Percentiles rank a stretch among this genome's conserved stretches.
Evolutionary conservation across 2,329 filamentous ascomycete species (phyloP).

Genomic region (Dactylellina leptospora): DNA sequence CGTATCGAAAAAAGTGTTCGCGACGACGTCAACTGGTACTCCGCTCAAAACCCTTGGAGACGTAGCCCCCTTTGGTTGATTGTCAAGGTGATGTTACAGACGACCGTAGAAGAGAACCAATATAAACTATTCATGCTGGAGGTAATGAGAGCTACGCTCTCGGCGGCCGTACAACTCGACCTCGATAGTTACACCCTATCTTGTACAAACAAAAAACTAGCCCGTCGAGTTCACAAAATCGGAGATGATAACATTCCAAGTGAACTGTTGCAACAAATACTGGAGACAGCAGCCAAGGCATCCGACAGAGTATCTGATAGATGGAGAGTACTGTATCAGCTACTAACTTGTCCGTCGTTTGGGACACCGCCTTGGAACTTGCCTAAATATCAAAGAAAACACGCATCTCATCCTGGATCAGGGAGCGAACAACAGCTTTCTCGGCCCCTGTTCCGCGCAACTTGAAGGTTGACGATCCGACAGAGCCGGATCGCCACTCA

Average conservation of each 20-base stretch:
- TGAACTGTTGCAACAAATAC: constrained; percentile 52
- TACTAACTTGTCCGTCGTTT: constrained; percentile 1
- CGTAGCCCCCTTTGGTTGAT: constrained; percentile 67
- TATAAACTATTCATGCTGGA: constrained; percentile 59
- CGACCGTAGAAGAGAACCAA: constrained; percentile 37
- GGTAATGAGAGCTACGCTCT: constrained; percentile 58
- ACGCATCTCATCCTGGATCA: constrained; percentile 7
- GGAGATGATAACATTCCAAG: constrained; percentile 61
- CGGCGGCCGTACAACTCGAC: constrained; percentile 32
- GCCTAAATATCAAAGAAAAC: not conserved
- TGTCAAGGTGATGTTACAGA: constrained; percentile 65
- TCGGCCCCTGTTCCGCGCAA: not conserved
- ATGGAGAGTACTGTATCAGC: not conserved
- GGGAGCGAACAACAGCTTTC: constrained; percentile 1
- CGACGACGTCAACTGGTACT: constrained; percentile 65
- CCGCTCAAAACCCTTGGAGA: constrained; percentile 61
- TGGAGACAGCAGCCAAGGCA: not conserved
- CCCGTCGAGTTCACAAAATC: constrained; percentile 63
- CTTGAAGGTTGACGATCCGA: not conserved
- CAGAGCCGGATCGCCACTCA: not conserved
- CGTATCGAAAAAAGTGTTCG: constrained; percentile 65
- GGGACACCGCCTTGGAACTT: not conserved
- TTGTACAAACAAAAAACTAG: constrained; percentile 54
- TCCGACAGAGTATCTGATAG: not conserved
- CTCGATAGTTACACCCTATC: constrained; percentile 55